phyloP scores from a whole-genome alignment of 1,284 basidiomycete species.

The Somion occarium region DNA sequence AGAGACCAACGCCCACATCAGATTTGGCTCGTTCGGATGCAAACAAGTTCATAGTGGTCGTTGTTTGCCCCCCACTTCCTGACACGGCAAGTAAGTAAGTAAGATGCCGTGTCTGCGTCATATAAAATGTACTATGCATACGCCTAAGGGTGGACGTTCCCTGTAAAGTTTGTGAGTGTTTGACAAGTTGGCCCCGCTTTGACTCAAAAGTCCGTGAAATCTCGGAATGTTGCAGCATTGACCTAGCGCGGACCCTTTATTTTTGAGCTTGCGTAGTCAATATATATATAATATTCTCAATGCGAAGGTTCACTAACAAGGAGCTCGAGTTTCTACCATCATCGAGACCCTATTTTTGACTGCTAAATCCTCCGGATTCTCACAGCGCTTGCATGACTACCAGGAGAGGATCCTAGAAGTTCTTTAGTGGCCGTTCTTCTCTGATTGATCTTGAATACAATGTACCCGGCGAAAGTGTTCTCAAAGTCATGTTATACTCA shows the following conservation, averaged over 20 bases:
- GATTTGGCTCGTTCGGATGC: neutral
- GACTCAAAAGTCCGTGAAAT: too few species aligned
- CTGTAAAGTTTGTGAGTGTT: too few species aligned
- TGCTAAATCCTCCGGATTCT: neutral
- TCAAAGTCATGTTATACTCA: neutral
- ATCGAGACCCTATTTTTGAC: neutral
- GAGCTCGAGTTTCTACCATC: neutral
- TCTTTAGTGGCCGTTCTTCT: neutral
- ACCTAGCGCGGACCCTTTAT: neutral
- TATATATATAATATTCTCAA: neutral
- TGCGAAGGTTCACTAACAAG: neutral
- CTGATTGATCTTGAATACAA: neutral
- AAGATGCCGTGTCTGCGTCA: too few species aligned
- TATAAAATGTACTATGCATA: too few species aligned
- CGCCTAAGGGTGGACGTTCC: too few species aligned
- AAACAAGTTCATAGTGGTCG: neutral
- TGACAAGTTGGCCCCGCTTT: too few species aligned
- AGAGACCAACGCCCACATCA: neutral
- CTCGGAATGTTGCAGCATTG: too few species aligned
- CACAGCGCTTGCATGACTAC: neutral
- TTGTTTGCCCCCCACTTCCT: neutral
- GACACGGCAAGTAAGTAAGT: neutral
- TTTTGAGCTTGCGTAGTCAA: neutral
- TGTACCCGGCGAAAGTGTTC: neutral
- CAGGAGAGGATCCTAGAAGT: neutral